phyloP scores from a whole-genome alignment of 2,329 filamentous ascomycete genomes.

The Colletotrichum siamense region DNA sequence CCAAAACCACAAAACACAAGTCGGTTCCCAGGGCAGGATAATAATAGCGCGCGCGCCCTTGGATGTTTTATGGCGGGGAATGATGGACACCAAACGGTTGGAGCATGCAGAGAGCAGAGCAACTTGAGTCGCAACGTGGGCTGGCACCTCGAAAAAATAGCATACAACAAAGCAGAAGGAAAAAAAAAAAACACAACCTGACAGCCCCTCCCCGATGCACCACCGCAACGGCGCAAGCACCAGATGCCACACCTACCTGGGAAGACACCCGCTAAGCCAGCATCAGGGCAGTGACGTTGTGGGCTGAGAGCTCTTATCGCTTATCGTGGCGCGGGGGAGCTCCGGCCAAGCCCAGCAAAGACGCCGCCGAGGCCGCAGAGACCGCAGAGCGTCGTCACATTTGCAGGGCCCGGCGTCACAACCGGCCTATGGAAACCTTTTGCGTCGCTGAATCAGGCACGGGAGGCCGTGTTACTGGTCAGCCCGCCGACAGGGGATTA shows the following conservation, averaged over 20 bases:
- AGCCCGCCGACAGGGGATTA: not conserved
- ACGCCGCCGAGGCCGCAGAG: not conserved
- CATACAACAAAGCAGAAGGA: not conserved
- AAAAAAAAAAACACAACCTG: not conserved
- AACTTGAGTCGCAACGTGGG: not conserved
- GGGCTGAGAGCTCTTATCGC: slow-evolving; percentile 21
- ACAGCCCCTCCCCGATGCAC: not conserved
- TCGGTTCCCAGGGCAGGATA: not conserved
- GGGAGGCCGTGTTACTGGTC: not conserved
- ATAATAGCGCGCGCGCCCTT: slow-evolving; percentile 7
- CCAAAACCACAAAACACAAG: not conserved
- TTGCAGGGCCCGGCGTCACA: not conserved
- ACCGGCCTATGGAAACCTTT: slow-evolving; percentile 1
- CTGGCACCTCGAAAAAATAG: not conserved
- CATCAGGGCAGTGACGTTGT: slow-evolving; percentile 6
- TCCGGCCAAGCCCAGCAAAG: slow-evolving; percentile 8
- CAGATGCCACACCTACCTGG: not conserved
- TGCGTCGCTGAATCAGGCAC: slow-evolving; percentile 10
- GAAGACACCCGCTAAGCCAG: not conserved
- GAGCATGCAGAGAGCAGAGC: not conserved
- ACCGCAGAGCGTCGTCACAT: slow-evolving; percentile 1
- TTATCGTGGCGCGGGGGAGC: slow-evolving; percentile 23
- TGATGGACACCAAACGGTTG: not conserved
- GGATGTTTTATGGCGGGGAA: slow-evolving; percentile 12
- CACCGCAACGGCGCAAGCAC: not conserved